These are phyloP conservation scores for Lentinula aciculospora DNA, from an alignment of 768 basidiomycete genomes.

Conservation along the genomic window DNA sequence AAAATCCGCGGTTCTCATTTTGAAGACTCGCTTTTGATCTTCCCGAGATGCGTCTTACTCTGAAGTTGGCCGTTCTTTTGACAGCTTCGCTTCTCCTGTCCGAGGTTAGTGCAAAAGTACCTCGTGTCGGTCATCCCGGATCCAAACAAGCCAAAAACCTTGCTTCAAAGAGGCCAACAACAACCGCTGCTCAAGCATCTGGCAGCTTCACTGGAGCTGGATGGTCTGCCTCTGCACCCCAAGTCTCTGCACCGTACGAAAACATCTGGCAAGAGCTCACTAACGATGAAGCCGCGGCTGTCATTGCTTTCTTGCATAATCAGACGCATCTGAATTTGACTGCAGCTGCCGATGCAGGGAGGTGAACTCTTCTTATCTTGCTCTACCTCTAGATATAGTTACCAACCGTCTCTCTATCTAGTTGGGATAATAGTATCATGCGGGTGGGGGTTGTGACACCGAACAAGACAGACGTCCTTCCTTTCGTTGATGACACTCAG, in stretches of 20 bases:
- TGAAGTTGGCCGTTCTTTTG: not conserved
- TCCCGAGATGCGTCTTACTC: not conserved
- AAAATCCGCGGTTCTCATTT: not conserved
- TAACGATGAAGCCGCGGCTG: constrained; percentile 7
- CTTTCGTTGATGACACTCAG: constrained; percentile 11
- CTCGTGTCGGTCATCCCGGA: constrained; percentile 1
- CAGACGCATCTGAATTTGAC: constrained; percentile 15
- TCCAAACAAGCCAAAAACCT: constrained; percentile 2
- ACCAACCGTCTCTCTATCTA: not conserved
- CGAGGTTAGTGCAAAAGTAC: not conserved
- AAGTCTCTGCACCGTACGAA: not conserved
- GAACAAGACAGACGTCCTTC: constrained; percentile 17
- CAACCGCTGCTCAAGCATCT: not conserved
- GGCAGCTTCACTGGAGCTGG: constrained; percentile 5
- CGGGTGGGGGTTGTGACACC: constrained; percentile 15
- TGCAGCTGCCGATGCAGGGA: constrained; percentile 11
- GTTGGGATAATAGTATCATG: constrained; percentile 18
- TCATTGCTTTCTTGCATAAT: constrained; percentile 17
- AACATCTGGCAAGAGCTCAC: constrained; percentile 3
- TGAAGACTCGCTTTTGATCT: not conserved
- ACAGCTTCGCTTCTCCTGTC: not conserved
- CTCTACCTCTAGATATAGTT: not conserved
- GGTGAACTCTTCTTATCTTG: not conserved
- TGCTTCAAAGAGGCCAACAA: not conserved
- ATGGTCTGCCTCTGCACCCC: constrained; percentile 3